These are phyloP conservation scores for Lactarius indigo DNA, from an alignment of 768 basidiomycete genomes.

Conservation along the genomic window DNA sequence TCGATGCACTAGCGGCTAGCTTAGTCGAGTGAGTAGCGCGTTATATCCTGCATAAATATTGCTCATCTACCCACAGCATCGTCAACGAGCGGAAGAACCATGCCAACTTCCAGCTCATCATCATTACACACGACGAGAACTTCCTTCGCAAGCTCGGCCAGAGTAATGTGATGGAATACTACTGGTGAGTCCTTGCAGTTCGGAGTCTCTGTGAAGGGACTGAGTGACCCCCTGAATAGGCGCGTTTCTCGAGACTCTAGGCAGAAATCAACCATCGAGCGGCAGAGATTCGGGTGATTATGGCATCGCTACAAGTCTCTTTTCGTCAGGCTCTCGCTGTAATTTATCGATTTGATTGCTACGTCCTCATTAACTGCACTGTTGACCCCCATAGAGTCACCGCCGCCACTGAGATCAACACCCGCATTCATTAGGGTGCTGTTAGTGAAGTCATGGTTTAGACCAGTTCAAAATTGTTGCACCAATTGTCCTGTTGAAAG, in stretches of 20 bases:
- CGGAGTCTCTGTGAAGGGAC: background rate
- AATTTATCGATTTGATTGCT: background rate
- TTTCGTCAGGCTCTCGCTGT: background rate
- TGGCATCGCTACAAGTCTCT: background rate
- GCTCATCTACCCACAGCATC: conserved; percentile 52
- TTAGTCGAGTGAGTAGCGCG: conserved; percentile 74
- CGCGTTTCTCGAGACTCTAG: conserved; percentile 64
- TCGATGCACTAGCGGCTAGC: conserved; percentile 87
- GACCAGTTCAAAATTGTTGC: background rate
- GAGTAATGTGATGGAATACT: conserved; percentile 90
- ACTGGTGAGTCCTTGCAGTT: conserved; percentile 56
- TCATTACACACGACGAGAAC: conserved; percentile 96
- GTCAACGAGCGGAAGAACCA: conserved; percentile 89
- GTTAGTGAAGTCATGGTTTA: background rate
- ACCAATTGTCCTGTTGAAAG: background rate
- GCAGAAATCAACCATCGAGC: conserved; percentile 42
- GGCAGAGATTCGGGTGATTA: conserved; percentile 29
- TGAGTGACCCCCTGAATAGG: conserved; percentile 44
- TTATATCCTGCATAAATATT: conserved; percentile 5
- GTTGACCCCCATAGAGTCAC: background rate
- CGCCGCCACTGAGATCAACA: background rate
- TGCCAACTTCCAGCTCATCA: conserved; percentile 92
- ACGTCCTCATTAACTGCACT: background rate
- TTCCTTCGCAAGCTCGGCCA: conserved; percentile 91
- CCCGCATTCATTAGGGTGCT: too few relatives aligned